Percentiles rank a stretch among this genome's conserved stretches.
These are phyloP conservation scores for Elaeis guineensis DNA, from an alignment of 176 grass and related monocot species.

Conservation along the genomic window DNA sequence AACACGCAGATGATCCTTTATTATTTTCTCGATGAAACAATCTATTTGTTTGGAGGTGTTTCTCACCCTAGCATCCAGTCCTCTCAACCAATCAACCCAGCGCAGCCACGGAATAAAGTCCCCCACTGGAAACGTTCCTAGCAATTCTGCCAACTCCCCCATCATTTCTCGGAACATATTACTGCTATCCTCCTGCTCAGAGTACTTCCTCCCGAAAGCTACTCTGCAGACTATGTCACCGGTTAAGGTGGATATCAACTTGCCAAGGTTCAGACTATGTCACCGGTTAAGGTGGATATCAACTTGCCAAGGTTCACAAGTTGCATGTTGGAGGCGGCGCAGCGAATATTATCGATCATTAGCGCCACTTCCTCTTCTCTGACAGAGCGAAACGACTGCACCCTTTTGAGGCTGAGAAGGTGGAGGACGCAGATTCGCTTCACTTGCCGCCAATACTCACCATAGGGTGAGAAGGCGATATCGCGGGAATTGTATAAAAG, in stretches of 20 bases:
- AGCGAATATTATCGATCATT: conserved; percentile 13
- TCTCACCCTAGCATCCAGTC: conserved; percentile 20
- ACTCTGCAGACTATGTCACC: conserved; percentile 19
- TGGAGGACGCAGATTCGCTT: conserved; percentile 28
- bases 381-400: conserved; percentile 36
- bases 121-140: neutral
- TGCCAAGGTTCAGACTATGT: too few relatives aligned
- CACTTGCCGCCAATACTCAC: conserved; percentile 40
- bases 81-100: conserved; percentile 24
- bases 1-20: conserved; percentile 23
- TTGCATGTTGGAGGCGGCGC: neutral
- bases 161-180: neutral
- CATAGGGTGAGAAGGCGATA: conserved; percentile 33
- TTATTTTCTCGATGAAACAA: conserved; percentile 18
- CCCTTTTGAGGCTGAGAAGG: conserved; percentile 28
- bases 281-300: conserved; percentile 14
- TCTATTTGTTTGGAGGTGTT: conserved; percentile 20
- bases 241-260: too few relatives aligned
- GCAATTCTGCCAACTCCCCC: neutral
- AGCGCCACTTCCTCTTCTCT: conserved; percentile 23
- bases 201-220: conserved; percentile 22
- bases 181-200: neutral
- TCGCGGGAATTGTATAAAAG: neutral
- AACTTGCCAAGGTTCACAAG: conserved; percentile 31
- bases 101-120: conserved; percentile 20